Evolutionary conservation across 768 basidiomycete genomes (phyloP).

Genomic region (Termitomyces titanicus): DNA sequence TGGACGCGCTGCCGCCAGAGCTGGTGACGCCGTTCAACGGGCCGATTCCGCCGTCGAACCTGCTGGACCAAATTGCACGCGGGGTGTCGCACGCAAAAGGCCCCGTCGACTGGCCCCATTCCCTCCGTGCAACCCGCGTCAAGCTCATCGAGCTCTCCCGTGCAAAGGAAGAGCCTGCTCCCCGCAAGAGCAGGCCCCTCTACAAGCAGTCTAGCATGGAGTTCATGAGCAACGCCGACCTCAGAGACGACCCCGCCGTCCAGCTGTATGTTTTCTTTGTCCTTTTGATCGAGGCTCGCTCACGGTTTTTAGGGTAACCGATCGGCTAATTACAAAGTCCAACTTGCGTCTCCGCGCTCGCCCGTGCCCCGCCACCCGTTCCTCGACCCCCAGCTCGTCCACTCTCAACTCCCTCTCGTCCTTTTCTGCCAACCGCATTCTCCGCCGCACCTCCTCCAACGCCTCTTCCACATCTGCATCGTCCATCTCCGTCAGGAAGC

Average conservation of each 20-base stretch:
- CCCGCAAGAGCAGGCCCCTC: conserved; percentile 46
- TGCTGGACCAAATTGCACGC: conserved; percentile 83
- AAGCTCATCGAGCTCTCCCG: conserved; percentile 76
- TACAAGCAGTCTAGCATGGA: conserved; percentile 89
- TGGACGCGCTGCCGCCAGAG: conserved; percentile 79
- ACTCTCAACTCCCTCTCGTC: conserved; percentile 51
- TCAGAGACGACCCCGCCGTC: conserved; percentile 52
- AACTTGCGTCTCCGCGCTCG: conserved; percentile 55
- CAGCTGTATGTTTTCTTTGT: conserved; percentile 46
- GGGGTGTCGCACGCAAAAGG: conserved; percentile 75
- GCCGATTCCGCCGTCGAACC: conserved; percentile 77
- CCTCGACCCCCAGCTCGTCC: conserved; percentile 60
- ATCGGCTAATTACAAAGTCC: conserved; percentile 44
- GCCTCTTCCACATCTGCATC: conserved; percentile 41
- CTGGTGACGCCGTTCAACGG: conserved; percentile 88
- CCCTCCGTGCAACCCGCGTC: conserved; percentile 73
- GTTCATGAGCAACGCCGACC: conserved; percentile 58
- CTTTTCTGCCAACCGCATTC: conserved; percentile 31
- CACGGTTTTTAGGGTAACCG: conserved; percentile 47
- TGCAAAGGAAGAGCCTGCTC: conserved; percentile 48
- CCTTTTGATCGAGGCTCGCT: conserved; percentile 12
- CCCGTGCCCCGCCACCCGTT: conserved; percentile 31
- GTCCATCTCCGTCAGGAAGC: conserved; percentile 37
- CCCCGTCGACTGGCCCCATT: conserved; percentile 78
- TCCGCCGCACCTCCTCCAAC: conserved; percentile 44